Evolutionary conservation across 1,284 basidiomycete species (phyloP), one percentile per base, ranked within the genome.

Genomic region (Sutorius eximius): DNA sequence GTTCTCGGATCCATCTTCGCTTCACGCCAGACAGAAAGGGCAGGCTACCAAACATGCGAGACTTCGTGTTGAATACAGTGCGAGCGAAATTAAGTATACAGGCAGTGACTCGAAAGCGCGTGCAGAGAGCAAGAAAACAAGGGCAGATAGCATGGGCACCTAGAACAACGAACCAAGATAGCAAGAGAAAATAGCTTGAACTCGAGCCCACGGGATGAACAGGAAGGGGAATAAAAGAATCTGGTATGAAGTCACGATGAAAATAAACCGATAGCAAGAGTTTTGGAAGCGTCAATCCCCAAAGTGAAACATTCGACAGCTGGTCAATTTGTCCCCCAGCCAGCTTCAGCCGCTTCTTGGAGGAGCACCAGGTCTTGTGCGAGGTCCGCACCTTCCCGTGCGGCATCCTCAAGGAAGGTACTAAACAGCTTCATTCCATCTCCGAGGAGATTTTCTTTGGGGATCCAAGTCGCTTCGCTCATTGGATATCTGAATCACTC

Each of bases 401-500:
- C 12, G 0, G 64, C 69, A n/a, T 61, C 55, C 30, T 49, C 43
- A 6, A 53, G 6, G 34, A 69, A 69, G 4, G 32, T n/a, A 5
- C 57, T 41, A 18, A 62, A 58, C 13, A 71, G 2, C 20, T 22
- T 43, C 0, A 42, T 53, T 3, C 41, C 56, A 10, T 59, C 62
- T 5, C 59, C 59, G 2, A 60, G 30, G 10, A 71, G 33, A 13
- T 68, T 71, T 29, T 68, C 70, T 32, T 61, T 60, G 0, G 70
- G 64, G 7, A 71, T 67, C 68, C 68, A 69, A 2, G 43, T 64
- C 11, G 68, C 67, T 38, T 70, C 50, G 10, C 42, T 36, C 55
- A 71, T 66, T n/a, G 69, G 60, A 43, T 61, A 72, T 11, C 67
- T 69, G 37, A 15, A 51, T 33, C 20, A 11, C 11, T n/a, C 38